Conservation (phyloP, 805 yeast species). For the Candida suzukii region DNA sequence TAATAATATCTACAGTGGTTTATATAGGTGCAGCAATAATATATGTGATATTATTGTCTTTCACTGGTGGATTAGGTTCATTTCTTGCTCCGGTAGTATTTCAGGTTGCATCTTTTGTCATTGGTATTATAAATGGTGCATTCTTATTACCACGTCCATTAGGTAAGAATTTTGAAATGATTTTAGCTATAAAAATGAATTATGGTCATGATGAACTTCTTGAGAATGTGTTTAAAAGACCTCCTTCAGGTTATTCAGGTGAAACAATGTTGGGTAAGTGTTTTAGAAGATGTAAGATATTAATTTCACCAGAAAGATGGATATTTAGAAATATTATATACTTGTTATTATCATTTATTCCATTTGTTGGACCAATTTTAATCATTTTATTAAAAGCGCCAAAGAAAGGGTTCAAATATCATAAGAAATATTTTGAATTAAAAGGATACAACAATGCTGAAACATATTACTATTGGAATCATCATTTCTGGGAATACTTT, state of each 20-base stretch:
- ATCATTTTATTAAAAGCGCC: constrained; percentile 47
- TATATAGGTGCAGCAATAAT: constrained; percentile 11
- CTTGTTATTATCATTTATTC: constrained; percentile 39
- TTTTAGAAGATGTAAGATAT: constrained; percentile 10
- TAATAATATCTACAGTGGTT: constrained; percentile 11
- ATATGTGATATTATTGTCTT: constrained; percentile 9
- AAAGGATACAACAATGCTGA: constrained; percentile 42
- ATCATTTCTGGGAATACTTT: constrained; percentile 28
- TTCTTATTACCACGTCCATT: constrained; percentile 26
- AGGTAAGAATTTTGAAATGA: constrained; percentile 23
- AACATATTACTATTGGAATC: constrained; percentile 30
- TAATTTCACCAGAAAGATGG: constrained; percentile 33
- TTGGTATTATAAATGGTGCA: constrained; percentile 19
- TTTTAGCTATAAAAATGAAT: constrained; percentile 14
- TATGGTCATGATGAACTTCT: constrained; percentile 11
- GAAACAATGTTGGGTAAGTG: constrained; percentile 19
- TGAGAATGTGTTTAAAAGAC: constrained; percentile 10
- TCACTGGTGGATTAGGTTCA: constrained; percentile 19
- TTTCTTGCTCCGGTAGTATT: constrained; percentile 16
- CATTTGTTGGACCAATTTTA: constrained; percentile 52
- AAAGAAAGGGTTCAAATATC: constrained; percentile 43
- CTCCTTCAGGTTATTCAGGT: constrained; percentile 18
- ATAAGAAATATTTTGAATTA: constrained; percentile 48
- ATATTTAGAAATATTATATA: constrained; percentile 28
- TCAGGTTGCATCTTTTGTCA: constrained; percentile 24